Percentiles rank a stretch among this genome's conserved stretches.
These are phyloP conservation scores for Quercus alba DNA, from an alignment of 306 rosid genomes.

Conservation along the genomic window DNA sequence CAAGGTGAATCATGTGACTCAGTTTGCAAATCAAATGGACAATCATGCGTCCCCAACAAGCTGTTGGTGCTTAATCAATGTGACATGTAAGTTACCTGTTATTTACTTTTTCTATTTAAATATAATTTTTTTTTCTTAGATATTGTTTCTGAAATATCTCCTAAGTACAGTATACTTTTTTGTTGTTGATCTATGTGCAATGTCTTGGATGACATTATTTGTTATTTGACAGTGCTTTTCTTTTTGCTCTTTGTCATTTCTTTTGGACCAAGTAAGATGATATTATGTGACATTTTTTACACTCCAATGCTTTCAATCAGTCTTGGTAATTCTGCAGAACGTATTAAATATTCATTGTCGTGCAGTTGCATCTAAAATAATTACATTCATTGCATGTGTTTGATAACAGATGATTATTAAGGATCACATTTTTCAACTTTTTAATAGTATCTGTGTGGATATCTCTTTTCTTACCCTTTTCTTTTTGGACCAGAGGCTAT, in stretches of 20 bases:
- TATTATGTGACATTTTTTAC: neutral
- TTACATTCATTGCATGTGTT: neutral
- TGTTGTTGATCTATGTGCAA: constrained; percentile 9
- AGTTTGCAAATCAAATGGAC: constrained; percentile 84
- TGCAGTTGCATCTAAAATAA: neutral
- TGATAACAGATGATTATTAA: neutral
- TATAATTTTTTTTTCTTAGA: neutral
- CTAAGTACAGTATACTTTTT: constrained; percentile 3
- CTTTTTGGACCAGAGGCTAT: neutral
- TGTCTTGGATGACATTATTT: no score
- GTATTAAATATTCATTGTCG: no score
- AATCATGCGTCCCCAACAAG: constrained; percentile 85
- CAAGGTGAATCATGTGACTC: constrained; percentile 86
- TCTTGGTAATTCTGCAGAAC: neutral
- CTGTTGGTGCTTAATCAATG: constrained; percentile 80
- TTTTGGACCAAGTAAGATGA: neutral
- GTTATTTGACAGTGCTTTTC: neutral
- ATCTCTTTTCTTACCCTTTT: neutral
- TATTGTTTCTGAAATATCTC: constrained; percentile 19
- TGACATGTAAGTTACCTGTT: constrained; percentile 64
- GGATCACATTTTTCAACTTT: neutral
- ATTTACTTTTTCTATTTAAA: neutral
- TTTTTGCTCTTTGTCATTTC: neutral
- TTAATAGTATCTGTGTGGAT: neutral
- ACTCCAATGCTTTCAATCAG: neutral